A percentile compares a stretch with the other conserved stretches of the same genome.
Conservation (phyloP, 106 monocot species). For the Dioscorea zingiberensis region DNA sequence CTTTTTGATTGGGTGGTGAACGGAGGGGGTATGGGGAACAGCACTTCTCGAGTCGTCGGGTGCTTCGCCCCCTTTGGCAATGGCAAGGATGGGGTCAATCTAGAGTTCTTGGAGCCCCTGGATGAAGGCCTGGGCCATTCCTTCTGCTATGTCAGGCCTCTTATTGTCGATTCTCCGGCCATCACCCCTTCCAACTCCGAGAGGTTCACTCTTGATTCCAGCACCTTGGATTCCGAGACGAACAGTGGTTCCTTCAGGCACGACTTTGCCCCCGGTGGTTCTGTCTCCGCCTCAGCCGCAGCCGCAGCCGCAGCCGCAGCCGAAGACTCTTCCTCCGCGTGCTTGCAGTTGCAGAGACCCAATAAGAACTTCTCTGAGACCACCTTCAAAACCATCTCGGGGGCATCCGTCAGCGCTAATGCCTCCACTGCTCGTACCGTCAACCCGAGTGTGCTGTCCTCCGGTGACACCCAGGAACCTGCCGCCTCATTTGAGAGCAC, state of each 20-base stretch:
- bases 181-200: slow-evolving; percentile 94
- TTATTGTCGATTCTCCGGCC: slow-evolving; percentile 66
- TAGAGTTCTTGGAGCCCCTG: slow-evolving; percentile 89
- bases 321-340: no score
- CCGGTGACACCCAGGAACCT: slow-evolving; percentile 60
- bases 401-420: slow-evolving; percentile 98
- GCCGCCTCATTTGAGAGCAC: slow-evolving; percentile 96
- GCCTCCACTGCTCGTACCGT: slow-evolving; percentile 73
- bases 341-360: slow-evolving; percentile 20
- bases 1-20: background rate
- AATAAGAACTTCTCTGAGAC: slow-evolving; percentile 54
- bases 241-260: slow-evolving; percentile 77
- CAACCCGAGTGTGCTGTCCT: slow-evolving; percentile 30
- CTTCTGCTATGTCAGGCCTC: slow-evolving; percentile 93
- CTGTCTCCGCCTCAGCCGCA: no score
- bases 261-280: no score
- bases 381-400: slow-evolving; percentile 89
- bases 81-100: slow-evolving; percentile 53
- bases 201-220: slow-evolving; percentile 80
- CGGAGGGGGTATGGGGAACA: slow-evolving; percentile 63
- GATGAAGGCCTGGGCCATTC: slow-evolving; percentile 97
- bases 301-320: slow-evolving; percentile 9
- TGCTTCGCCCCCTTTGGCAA: slow-evolving; percentile 67
- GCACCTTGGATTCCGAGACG: slow-evolving; percentile 71
- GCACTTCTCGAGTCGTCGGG: slow-evolving; percentile 81